Conservation (phyloP, 1,284 basidiomycete species). For the Ganoderma lingzhi region DNA sequence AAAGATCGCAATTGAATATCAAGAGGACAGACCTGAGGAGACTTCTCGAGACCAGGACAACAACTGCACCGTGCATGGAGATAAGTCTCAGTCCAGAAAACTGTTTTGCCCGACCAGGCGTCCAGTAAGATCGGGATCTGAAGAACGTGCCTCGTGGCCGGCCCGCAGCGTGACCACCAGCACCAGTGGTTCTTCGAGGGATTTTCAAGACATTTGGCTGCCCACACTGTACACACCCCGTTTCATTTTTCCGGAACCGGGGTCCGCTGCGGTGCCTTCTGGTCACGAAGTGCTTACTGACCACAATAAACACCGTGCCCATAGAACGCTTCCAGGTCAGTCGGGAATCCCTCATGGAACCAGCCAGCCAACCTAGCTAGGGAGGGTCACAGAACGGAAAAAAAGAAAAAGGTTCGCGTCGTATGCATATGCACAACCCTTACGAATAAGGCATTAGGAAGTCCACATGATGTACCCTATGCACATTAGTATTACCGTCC, state of each 20-base stretch:
- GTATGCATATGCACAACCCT: background rate
- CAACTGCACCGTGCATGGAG: background rate
- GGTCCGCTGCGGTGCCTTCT: background rate
- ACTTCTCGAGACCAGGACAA: background rate
- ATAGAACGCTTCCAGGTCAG: too few relatives aligned
- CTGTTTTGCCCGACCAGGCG: background rate
- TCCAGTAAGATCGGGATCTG: constrained; percentile 8
- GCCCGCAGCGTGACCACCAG: background rate
- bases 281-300: background rate
- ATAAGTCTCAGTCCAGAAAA: background rate
- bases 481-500: background rate
- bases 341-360: background rate
- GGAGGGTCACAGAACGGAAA: too few relatives aligned
- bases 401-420: too few relatives aligned
- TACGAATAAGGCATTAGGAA: background rate
- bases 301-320: background rate
- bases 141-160: constrained; percentile 1
- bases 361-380: background rate
- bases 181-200: background rate
- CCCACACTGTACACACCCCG: background rate
- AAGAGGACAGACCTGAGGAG: background rate
- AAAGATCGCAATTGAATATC: background rate
- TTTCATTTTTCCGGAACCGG: background rate
- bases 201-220: background rate
- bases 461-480: background rate